Base-by-base conservation (phyloP, 176 grass and related monocot species). In the Paspalum notatum region DNA sequence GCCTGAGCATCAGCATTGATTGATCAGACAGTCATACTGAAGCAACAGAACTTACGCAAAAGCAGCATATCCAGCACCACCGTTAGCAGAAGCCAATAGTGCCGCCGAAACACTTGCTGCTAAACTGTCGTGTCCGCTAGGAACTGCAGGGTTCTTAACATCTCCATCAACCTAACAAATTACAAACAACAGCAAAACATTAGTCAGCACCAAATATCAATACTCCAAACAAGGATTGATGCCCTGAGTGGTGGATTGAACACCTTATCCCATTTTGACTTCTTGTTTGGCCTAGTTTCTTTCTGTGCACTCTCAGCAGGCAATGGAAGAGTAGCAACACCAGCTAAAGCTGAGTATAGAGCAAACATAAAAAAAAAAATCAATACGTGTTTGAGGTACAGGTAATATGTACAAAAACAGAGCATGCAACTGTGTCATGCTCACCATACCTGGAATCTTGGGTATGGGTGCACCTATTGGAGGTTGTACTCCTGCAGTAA, bases 221-320 rank as follows among this genome's bases (percentile, higher is more conserved):
- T 22, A 78, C 17, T 75, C 12, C 16, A 74, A 71, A 87, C 51
- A 13, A 66, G 44, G 4, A 45, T 66, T 80, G 47, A 50, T 62
- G 54, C 24, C 44, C 39, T 25, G 83, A 40, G 9, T 5, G 49
- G 78, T 67, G 15, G 72, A 64, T 80, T 66, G 27, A 75, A 60
- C 67, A 99, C 93, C 97, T 99, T 99, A 90, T 99, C 97, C 97
- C 97, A 99, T 90, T 99, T 99, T 50, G 97, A 91, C 71, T 99
- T 96, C 65, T 99, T 99, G 73, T 85, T 87, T 75, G 87, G 74
- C 64, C 97, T 93, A 70, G 68, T 63, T 32, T 99, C 97, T 80
- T 91, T 95, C 13, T 75, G 68, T 40, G 66, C 18, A 20, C 71
- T 63, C 74, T 99, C 96, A 82, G 62, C 80, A 27, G 82, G 62